phyloP scores from a whole-genome alignment of 768 basidiomycete species.

The Astraeus odoratus region DNA sequence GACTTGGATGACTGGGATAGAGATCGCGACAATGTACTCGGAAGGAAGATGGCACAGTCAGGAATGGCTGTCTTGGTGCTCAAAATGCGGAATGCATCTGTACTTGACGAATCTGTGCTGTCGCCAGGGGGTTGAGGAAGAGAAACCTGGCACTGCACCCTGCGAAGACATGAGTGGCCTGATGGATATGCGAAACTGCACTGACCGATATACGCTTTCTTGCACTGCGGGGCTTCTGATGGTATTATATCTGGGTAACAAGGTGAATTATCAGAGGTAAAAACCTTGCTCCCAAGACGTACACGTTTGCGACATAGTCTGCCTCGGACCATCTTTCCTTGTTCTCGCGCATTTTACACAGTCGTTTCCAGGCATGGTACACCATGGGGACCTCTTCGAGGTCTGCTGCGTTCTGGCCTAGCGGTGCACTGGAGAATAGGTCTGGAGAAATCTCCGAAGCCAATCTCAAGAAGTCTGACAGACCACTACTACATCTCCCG shows the following conservation, averaged over 20 bases:
- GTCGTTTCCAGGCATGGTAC: constrained; percentile 38
- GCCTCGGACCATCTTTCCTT: constrained; percentile 48
- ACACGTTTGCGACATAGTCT: constrained; percentile 52
- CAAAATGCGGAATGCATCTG: constrained; percentile 31
- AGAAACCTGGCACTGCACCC: constrained; percentile 42
- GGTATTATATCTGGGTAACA: constrained; percentile 35
- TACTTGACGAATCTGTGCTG: constrained; percentile 14
- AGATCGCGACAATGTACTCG: constrained; percentile 28
- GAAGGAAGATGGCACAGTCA: constrained; percentile 44
- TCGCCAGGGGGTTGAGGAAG: constrained; percentile 38
- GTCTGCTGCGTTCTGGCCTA: constrained; percentile 16
- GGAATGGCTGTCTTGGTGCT: constrained; percentile 42
- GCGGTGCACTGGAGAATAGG: constrained; percentile 31
- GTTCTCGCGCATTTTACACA: constrained; percentile 36
- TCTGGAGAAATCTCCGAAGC: constrained; percentile 30
- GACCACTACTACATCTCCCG: constrained; percentile 8
- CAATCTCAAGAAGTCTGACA: constrained; percentile 20
- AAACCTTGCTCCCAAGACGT: constrained; percentile 14
- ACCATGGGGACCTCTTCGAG: constrained; percentile 36
- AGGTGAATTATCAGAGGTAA: background rate
- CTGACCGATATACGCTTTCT: constrained; percentile 37
- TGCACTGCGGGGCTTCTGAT: constrained; percentile 41
- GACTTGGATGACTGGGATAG: constrained; percentile 41
- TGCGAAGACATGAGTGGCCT: constrained; percentile 16
- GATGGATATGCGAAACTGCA: background rate